Evolutionary conservation across 2,329 filamentous ascomycete genomes (phyloP).

Genomic region (Cladophialophora carrionii): DNA sequence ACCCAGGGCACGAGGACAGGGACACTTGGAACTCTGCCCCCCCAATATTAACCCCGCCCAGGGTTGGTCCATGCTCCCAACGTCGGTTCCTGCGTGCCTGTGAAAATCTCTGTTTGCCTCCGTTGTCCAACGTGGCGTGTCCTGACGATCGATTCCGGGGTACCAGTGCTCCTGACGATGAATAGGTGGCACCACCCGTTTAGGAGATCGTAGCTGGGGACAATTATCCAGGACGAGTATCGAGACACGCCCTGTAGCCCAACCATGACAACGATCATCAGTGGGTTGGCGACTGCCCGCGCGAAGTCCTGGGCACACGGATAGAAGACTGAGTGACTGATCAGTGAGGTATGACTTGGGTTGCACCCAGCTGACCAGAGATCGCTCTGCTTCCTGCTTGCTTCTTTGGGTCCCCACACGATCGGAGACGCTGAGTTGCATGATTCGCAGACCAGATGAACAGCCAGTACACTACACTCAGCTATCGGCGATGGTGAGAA

Average conservation of each 20-base stretch:
- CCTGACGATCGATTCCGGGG: constrained; percentile 17
- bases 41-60: constrained; percentile 3
- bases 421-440: not conserved
- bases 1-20: not conserved
- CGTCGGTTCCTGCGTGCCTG: constrained; percentile 15
- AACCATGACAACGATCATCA: not conserved
- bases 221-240: not conserved
- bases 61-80: constrained; percentile 8
- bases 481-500: not conserved
- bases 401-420: not conserved
- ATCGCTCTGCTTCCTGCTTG: constrained; percentile 2
- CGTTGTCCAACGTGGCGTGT: constrained; percentile 25
- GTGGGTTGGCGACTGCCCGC: constrained; percentile 1
- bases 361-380: constrained; percentile 21
- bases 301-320: constrained; percentile 15
- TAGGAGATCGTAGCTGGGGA: not conserved
- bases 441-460: constrained; percentile 3
- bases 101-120: constrained; percentile 18
- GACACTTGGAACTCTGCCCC: not conserved
- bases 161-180: constrained; percentile 5
- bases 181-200: constrained; percentile 10
- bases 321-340: constrained; percentile 13
- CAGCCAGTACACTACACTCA: not conserved
- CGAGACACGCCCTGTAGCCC: not conserved
- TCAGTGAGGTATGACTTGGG: not conserved